Percentiles rank a stretch among this genome's conserved stretches.
Evolutionary conservation across 805 yeast genomes (phyloP).

Genomic region (Saturnispora saitoi): DNA sequence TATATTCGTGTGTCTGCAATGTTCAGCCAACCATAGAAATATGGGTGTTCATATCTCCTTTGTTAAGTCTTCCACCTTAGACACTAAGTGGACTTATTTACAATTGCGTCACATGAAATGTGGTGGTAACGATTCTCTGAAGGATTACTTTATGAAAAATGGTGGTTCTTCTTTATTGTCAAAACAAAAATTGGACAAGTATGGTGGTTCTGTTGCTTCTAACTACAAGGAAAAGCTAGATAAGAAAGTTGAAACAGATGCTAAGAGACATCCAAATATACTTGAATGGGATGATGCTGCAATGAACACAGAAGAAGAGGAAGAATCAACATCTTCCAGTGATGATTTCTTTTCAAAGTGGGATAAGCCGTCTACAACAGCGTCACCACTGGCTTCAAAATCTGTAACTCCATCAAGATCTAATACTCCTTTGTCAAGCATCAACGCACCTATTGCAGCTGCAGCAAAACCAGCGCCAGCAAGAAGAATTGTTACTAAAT

Average conservation of each 20-base stretch:
- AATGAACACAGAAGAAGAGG: slow-evolving; percentile 37
- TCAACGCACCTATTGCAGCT: slow-evolving; percentile 15
- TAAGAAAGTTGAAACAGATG: slow-evolving; percentile 58
- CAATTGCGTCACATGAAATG: slow-evolving; percentile 87
- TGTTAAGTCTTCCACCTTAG: slow-evolving; percentile 86
- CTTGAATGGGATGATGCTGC: slow-evolving; percentile 52
- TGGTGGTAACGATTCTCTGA: slow-evolving; percentile 86
- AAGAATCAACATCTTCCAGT: slow-evolving; percentile 36
- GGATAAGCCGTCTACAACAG: slow-evolving; percentile 64
- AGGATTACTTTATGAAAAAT: slow-evolving; percentile 72
- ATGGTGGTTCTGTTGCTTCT: slow-evolving; percentile 70
- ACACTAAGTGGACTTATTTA: slow-evolving; percentile 78
- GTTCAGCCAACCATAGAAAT: slow-evolving; percentile 92
- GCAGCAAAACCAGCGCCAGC: slow-evolving; percentile 22
- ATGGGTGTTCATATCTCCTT: slow-evolving; percentile 94
- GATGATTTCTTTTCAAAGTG: slow-evolving; percentile 91
- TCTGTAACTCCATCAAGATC: slow-evolving; percentile 33
- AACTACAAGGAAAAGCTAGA: slow-evolving; percentile 76
- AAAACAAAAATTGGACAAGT: slow-evolving; percentile 67
- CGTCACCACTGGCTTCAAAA: slow-evolving; percentile 40
- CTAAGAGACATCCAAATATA: slow-evolving; percentile 59
- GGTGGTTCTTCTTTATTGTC: slow-evolving; percentile 72
- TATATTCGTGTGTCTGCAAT: slow-evolving; percentile 82
- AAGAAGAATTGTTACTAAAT: slow-evolving; percentile 26
- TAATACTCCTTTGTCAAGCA: slow-evolving; percentile 18